These are phyloP conservation scores for Dissophora ornata DNA, from an alignment of 192 early-diverging fungal species.

Conservation along the genomic window DNA sequence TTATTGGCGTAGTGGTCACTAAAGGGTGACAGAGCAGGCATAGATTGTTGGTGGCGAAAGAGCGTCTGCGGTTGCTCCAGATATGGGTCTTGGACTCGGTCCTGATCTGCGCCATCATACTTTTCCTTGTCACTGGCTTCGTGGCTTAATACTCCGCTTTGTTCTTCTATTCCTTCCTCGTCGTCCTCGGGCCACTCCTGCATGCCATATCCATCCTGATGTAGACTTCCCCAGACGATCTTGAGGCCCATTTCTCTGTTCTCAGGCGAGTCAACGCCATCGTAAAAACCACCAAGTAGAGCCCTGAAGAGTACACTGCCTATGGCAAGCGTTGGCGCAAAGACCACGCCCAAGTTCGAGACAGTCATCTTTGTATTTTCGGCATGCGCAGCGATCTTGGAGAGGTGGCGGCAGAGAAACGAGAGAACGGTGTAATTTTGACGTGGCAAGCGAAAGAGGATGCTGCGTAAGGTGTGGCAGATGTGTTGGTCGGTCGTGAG, in stretches of 20 bases:
- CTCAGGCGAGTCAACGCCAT: constrained; percentile 31
- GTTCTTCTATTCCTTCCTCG: background rate
- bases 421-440: constrained; percentile 55
- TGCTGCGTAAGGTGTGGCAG: constrained; percentile 39
- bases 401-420: constrained; percentile 64
- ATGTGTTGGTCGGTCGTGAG: constrained; percentile 48
- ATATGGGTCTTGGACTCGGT: background rate
- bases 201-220: constrained; percentile 17
- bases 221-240: constrained; percentile 41
- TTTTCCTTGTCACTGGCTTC: constrained; percentile 13
- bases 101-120: constrained; percentile 4
- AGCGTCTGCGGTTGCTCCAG: background rate
- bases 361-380: constrained; percentile 70
- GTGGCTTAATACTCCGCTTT: background rate
- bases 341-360: constrained; percentile 69
- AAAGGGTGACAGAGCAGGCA: constrained; percentile 14
- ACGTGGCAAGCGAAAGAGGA: constrained; percentile 42
- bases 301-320: constrained; percentile 65
- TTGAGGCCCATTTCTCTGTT: constrained; percentile 41
- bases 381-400: constrained; percentile 58
- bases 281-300: constrained; percentile 56
- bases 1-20: constrained; percentile 7
- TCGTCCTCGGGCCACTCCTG: constrained; percentile 18
- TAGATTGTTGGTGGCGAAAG: constrained; percentile 11
- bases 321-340: constrained; percentile 70